A percentile compares a stretch with the other conserved stretches of the same genome.
These are phyloP conservation scores for Nitzschia sp. DNA, from an alignment of 108 stramenopile species.

Conservation along the genomic window DNA sequence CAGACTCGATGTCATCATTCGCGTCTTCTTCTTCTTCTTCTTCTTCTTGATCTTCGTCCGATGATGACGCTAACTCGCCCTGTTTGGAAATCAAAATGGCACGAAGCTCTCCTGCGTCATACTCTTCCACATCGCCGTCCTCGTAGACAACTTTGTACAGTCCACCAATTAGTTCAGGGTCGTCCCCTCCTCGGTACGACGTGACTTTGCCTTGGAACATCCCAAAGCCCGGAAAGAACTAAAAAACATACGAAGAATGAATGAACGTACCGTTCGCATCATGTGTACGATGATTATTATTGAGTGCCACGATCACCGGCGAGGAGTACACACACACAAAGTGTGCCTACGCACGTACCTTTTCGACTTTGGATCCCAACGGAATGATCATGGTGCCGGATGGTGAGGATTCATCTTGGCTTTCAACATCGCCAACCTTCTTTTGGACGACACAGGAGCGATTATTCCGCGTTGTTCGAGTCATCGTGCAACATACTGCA, in stretches of 20 bases:
- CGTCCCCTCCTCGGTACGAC: neutral
- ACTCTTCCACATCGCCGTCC: neutral
- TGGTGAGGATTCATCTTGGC: too few relatives aligned
- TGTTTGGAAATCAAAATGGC: neutral
- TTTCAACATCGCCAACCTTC: too few relatives aligned
- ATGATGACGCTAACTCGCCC: too few relatives aligned
- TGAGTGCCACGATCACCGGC: neutral
- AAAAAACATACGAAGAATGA: neutral
- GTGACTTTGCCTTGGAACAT: neutral
- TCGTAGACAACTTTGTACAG: neutral
- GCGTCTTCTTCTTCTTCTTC: neutral
- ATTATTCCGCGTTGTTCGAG: too few relatives aligned
- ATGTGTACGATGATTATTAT: too few relatives aligned
- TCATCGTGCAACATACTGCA: too few relatives aligned
- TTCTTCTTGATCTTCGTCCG: too few relatives aligned
- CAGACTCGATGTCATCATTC: neutral
- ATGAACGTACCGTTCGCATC: too few relatives aligned
- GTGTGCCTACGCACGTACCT: neutral
- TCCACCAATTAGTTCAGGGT: too few relatives aligned
- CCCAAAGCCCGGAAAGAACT: neutral
- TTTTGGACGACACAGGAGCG: too few relatives aligned
- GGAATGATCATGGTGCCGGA: too few relatives aligned
- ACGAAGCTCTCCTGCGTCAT: neutral
- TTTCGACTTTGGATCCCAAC: neutral
- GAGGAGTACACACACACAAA: neutral